Evolutionary conservation across 345 rosid species (phyloP).

Genomic region (Euphorbia lathyris): DNA sequence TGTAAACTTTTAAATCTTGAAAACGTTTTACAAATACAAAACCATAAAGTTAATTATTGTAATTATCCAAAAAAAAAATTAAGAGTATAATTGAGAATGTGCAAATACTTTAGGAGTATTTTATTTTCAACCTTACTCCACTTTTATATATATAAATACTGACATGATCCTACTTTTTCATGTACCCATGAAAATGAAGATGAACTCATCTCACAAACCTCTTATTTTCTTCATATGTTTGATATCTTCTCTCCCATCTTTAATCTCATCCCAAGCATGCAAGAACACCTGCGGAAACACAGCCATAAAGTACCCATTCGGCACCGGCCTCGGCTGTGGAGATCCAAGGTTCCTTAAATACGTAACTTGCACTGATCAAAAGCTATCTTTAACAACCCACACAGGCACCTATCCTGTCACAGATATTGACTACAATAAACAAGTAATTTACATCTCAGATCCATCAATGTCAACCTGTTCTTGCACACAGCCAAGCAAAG

Average conservation of each 20-base stretch:
- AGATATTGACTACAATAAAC: slow-evolving; percentile 59
- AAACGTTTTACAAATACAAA: too few species aligned
- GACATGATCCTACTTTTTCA: not conserved
- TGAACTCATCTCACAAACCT: slow-evolving; percentile 6
- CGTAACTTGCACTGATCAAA: slow-evolving; percentile 48
- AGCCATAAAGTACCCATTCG: slow-evolving; percentile 70
- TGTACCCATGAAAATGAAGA: slow-evolving; percentile 23
- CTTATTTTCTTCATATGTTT: slow-evolving; percentile 19
- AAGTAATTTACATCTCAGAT: slow-evolving; percentile 59
- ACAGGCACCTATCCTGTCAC: slow-evolving; percentile 73
- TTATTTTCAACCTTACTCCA: too few species aligned
- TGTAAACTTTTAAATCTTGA: too few species aligned
- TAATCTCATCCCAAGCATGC: slow-evolving; percentile 58
- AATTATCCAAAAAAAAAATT: too few species aligned
- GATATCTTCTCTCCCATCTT: slow-evolving; percentile 27
- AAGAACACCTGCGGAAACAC: slow-evolving; percentile 56
- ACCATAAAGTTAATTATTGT: too few species aligned
- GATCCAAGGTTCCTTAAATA: slow-evolving; percentile 75
- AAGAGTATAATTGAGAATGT: too few species aligned
- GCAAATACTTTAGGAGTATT: too few species aligned
- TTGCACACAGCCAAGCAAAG: slow-evolving; percentile 71
- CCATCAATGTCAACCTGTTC: slow-evolving; percentile 86
- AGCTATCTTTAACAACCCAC: slow-evolving; percentile 65
- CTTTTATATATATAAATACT: not conserved
- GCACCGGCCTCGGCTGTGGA: slow-evolving; percentile 81